Base-by-base conservation (phyloP, 2,329 filamentous ascomycete species). In the Phoma sp. region DNA sequence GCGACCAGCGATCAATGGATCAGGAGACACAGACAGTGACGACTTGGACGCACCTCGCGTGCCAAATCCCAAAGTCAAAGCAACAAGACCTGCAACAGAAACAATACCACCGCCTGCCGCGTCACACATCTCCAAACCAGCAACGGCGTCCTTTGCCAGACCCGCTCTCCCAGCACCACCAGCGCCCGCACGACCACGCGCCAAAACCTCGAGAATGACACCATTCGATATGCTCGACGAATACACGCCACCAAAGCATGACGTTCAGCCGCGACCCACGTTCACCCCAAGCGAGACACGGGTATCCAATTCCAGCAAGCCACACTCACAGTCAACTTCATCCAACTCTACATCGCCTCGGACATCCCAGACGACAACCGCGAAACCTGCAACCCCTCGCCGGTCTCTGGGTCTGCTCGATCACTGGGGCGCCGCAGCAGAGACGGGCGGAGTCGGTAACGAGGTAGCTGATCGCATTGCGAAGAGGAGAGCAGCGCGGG, bases 191-290 rank as follows among this genome's bases (percentile, higher is more conserved):
- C 57, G 60, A 37, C 32, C 57, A 22, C 63, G 58, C 25, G 24
- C 33, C 17, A 49, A 39, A 31, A 37, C 51, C 32, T 47, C 63
- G n/a, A 57, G 63, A 44, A 54, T 55, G 41, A 68, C 58, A 3
- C 64, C 65, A 1, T 66, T 70, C 37, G 68, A 70, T 22, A 65
- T 68, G 60, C 61, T 70, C 8, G 69, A 72, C 22, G 65, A 63
- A 10, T 65, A 64, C 32, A 49, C 29, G 1, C 29, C 31, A 15
- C 41, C 52, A 9, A 19, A 44, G 9, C 13, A 31, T 19, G 25
- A 43, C 31, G 8, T 29, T 32, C 10, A 22, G 8, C 8, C 13
- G 13, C 39, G 24, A 37, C 17, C 21, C 15, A n/a, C 31, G 17
- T 6, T 8, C 7, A 21, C 15, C 19, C 21, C 15, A 40, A 19